Evolutionary conservation across 2,329 filamentous ascomycete species (phyloP).

Genomic region (Sporothrix sp.): DNA sequence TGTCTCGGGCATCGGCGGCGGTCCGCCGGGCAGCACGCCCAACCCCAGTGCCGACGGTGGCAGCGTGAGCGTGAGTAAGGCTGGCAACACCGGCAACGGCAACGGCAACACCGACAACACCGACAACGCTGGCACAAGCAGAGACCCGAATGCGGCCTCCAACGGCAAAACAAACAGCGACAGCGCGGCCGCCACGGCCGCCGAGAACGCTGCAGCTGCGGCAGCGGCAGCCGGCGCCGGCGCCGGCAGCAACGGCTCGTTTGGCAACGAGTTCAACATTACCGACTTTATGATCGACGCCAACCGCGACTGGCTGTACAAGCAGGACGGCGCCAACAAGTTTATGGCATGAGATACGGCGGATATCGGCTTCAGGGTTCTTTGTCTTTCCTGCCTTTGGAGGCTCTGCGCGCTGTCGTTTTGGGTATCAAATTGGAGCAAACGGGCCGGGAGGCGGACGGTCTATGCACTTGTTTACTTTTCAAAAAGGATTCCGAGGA

Average conservation of each 20-base stretch:
- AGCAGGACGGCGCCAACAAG: slow-evolving; percentile 7
- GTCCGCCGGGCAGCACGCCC: neutral
- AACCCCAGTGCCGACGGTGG: too few relatives aligned
- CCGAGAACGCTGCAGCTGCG: slow-evolving; percentile 5
- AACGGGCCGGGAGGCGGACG: slow-evolving; percentile 25
- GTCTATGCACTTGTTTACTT: too few relatives aligned
- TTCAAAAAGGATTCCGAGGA: too few relatives aligned
- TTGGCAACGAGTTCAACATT: slow-evolving; percentile 61
- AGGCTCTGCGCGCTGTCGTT: slow-evolving; percentile 9
- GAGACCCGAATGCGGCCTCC: neutral
- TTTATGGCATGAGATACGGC: slow-evolving; percentile 3
- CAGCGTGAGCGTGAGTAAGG: too few relatives aligned
- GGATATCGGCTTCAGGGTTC: slow-evolving; percentile 9
- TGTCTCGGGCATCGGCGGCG: slow-evolving; percentile 4
- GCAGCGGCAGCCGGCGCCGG: slow-evolving; percentile 28
- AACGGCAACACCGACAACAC: neutral
- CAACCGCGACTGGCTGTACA: slow-evolving; percentile 66
- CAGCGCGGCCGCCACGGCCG: neutral
- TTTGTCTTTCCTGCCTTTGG: too few relatives aligned
- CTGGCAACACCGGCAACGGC: slow-evolving; percentile 7
- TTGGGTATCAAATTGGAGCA: slow-evolving; percentile 11
- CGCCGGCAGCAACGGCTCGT: slow-evolving; percentile 15
- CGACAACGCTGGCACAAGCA: neutral
- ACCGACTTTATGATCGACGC: slow-evolving; percentile 69
- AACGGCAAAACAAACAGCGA: neutral